Evolutionary conservation across 2,329 filamentous ascomycete species (phyloP), one percentile per base, ranked within the genome.

Genomic region (Aspergillus novofumigatus): DNA sequence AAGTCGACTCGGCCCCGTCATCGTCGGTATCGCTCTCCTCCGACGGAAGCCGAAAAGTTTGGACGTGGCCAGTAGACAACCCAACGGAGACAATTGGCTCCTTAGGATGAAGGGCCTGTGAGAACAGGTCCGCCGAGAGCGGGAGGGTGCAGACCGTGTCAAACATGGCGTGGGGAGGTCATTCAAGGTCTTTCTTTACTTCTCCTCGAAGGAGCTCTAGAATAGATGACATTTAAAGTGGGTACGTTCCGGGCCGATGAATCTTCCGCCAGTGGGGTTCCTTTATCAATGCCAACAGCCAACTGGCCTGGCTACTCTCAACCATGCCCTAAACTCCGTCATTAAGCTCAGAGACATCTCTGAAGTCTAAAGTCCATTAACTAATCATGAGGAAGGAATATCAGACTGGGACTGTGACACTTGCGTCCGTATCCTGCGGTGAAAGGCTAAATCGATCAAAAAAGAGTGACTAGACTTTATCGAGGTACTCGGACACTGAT

Each of bases 141-240:
- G 92, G 92, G 49, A 97, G 85, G 26, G 90, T 91, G 81, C 93
- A 97, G 63, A 96, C 83, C 63, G 91, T 96, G 75, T 97, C 92
- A 70, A 95, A 91, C 91, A 95, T 95, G 68, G 62, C 65, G 53
- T 14, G 55, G 7, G 32, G 28, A 41, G 44, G 25, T 20, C 49
- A 32, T 38, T 3, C 25, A 35, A 49, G 53, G 29, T 51, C 28
- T 49, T 52, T 35, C 11, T 49, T 41, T 53, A 48, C 38, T 55
- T 50, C 21, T 44, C 49, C 47, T 56, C 47, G 55, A 52, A 29
- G 49, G 49, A 54, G 32, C 49, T 49, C 51, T 44, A 49, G 48
- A 54, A 48, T 56, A 49, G 41, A 47, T 55, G 41, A 48, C 45
- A 49, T 55, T 58, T 56, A 57, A 51, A 25, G 53, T 55, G 56